Conservation (phyloP, 2,329 filamentous ascomycete genomes). For the Colletotrichum spinosum region DNA sequence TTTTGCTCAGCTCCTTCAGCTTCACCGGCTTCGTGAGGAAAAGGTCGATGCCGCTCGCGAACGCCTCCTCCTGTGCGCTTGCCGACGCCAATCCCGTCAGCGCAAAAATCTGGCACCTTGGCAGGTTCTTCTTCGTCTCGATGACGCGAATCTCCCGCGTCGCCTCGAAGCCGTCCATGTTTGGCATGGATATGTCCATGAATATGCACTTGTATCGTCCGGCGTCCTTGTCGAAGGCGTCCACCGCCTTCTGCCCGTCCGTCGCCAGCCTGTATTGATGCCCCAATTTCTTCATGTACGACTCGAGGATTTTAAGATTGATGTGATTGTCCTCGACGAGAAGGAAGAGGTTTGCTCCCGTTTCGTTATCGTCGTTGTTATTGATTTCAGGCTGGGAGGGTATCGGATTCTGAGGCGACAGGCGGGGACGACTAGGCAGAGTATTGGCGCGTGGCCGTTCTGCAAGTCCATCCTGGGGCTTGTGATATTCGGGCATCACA, state of each 20-base stretch:
- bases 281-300: constrained; percentile 50
- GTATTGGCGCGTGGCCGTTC: background rate
- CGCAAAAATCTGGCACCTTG: constrained; percentile 60
- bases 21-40: constrained; percentile 67
- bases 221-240: constrained; percentile 42
- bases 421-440: too few relatives aligned
- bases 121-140: constrained; percentile 55
- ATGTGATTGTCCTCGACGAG: constrained; percentile 57
- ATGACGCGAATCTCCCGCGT: constrained; percentile 62
- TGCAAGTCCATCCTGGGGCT: too few relatives aligned
- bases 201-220: constrained; percentile 46
- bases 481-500: background rate
- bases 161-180: constrained; percentile 65
- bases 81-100: constrained; percentile 64
- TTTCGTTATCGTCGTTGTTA: background rate
- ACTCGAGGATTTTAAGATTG: constrained; percentile 50
- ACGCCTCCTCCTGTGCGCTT: constrained; percentile 63
- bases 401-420: background rate
- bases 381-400: background rate
- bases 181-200: constrained; percentile 68
- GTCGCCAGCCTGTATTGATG: constrained; percentile 44
- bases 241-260: constrained; percentile 50
- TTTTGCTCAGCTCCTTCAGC: constrained; percentile 51
- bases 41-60: constrained; percentile 63
- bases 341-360: constrained; percentile 41